Percentiles rank a stretch among this genome's conserved stretches.
Evolutionary conservation across 805 yeast species (phyloP).

Genomic region (Cyberlindnera mycetangii): DNA sequence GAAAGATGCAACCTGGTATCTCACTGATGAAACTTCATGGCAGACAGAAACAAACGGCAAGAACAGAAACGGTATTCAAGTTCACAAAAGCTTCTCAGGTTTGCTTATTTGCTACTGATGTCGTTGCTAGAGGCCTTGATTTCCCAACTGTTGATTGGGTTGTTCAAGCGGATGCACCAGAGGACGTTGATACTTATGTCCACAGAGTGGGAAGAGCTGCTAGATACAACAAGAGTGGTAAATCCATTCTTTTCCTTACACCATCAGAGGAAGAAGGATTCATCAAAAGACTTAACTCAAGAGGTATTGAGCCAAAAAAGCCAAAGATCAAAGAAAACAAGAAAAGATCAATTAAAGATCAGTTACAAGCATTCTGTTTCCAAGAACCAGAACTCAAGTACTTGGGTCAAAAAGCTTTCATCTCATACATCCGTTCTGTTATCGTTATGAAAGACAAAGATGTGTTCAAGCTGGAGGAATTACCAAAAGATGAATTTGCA

Average conservation of each 20-base stretch:
- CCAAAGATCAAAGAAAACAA: constrained; percentile 74
- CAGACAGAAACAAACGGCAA: constrained; percentile 73
- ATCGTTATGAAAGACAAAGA: constrained; percentile 85
- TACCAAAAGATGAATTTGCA: constrained; percentile 84
- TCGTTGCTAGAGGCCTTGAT: constrained; percentile 96
- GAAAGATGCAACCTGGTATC: constrained; percentile 38
- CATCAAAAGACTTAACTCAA: constrained; percentile 55
- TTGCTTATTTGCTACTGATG: constrained; percentile 91
- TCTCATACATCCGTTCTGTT: constrained; percentile 83
- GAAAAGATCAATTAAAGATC: constrained; percentile 70
- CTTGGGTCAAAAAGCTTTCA: constrained; percentile 92
- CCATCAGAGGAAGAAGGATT: constrained; percentile 83
- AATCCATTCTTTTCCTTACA: constrained; percentile 75
- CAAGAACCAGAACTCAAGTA: constrained; percentile 89
- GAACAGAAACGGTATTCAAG: constrained; percentile 73
- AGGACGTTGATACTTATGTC: constrained; percentile 85
- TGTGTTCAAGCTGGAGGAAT: constrained; percentile 70
- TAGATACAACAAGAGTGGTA: constrained; percentile 86
- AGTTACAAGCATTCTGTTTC: constrained; percentile 87
- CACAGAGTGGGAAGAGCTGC: constrained; percentile 98
- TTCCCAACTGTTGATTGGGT: constrained; percentile 94
- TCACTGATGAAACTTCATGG: constrained; percentile 76
- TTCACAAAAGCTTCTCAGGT: constrained; percentile 46
- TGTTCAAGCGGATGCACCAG: constrained; percentile 90
- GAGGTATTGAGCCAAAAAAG: constrained; percentile 66